phyloP scores from a whole-genome alignment of 208 protist genomes.

The Acanthamoeba culbertsoni region DNA sequence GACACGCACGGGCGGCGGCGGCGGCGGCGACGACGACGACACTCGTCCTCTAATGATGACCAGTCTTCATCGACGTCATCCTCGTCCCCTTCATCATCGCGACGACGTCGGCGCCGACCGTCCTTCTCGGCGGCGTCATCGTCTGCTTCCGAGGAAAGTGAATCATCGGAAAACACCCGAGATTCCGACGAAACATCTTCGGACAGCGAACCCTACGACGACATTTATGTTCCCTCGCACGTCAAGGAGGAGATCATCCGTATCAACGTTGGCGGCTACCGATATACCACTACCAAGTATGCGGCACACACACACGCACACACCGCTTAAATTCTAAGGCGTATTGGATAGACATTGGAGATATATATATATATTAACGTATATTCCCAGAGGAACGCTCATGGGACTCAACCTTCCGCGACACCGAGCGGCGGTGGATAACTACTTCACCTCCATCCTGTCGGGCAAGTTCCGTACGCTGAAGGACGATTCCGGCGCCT shows the following conservation, averaged over 20 bases:
- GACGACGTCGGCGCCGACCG: neutral
- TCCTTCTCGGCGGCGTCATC: too few relatives aligned
- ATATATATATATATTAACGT: too few relatives aligned
- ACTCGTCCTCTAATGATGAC: neutral
- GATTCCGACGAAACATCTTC: too few relatives aligned
- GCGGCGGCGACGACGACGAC: neutral
- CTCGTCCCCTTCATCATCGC: neutral
- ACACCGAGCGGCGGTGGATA: neutral
- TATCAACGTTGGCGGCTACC: conserved; percentile 36
- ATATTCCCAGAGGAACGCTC: neutral
- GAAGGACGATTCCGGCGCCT: conserved; percentile 52
- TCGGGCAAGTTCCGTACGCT: neutral
- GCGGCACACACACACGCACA: neutral
- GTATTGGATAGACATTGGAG: too few relatives aligned
- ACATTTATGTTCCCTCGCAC: neutral
- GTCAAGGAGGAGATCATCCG: conserved; percentile 25
- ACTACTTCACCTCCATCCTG: neutral
- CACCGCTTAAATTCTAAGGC: neutral
- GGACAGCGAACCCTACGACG: neutral
- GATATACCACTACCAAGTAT: conserved; percentile 27
- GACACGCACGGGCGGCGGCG: neutral
- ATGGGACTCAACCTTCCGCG: neutral
- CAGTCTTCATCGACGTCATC: neutral
- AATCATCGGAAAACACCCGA: too few relatives aligned
- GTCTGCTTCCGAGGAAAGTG: too few relatives aligned